Conservation (phyloP, 192 early-diverging fungal genomes). For the Mortierella claussenii region DNA sequence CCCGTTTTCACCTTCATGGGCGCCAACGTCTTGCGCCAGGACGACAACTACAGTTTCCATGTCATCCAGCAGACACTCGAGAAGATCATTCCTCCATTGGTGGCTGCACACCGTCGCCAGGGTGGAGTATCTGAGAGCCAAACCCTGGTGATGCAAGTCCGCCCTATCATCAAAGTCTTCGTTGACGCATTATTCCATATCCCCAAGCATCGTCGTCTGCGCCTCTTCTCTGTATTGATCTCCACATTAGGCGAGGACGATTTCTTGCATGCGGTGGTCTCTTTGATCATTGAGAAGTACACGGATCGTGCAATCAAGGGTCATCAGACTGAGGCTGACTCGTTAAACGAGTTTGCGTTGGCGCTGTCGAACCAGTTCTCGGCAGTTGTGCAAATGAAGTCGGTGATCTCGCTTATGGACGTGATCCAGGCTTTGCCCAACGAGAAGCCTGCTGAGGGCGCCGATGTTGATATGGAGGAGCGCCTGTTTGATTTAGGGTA, state of each 20-base stretch:
- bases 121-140: conserved; percentile 30
- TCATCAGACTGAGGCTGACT: conserved; percentile 67
- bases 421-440: conserved; percentile 64
- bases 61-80: conserved; percentile 92
- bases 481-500: conserved; percentile 40
- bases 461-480: conserved; percentile 45
- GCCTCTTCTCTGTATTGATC: conserved; percentile 87
- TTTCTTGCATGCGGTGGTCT: conserved; percentile 78
- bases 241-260: conserved; percentile 79
- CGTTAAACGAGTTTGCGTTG: conserved; percentile 79
- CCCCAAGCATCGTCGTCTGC: conserved; percentile 90
- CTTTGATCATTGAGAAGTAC: conserved; percentile 79
- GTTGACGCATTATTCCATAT: conserved; percentile 92
- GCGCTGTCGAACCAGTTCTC: conserved; percentile 77
- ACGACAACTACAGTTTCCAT: conserved; percentile 96
- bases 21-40: conserved; percentile 91
- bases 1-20: conserved; percentile 99
- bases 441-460: conserved; percentile 53
- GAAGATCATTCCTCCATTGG: conserved; percentile 87
- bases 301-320: conserved; percentile 64
- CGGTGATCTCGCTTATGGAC: conserved; percentile 68
- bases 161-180: conserved; percentile 88
- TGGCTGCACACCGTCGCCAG: conserved; percentile 57
- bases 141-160: conserved; percentile 63
- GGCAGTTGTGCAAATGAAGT: conserved; percentile 70